phyloP scores from a whole-genome alignment of 2,329 filamentous ascomycete species.

The Aureobasidium sp. region DNA sequence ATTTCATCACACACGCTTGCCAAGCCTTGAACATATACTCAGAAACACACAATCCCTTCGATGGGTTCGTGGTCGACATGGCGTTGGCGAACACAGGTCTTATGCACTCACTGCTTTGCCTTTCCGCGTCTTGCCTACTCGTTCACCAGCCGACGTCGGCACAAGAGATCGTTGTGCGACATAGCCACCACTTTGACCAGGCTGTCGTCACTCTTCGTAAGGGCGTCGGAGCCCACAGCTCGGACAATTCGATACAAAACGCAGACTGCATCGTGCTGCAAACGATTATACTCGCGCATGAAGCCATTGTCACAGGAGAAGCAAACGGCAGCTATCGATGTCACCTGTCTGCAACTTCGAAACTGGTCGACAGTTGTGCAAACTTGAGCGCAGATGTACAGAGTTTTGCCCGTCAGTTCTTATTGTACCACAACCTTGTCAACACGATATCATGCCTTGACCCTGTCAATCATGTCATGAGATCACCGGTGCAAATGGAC shows the following conservation, averaged over 20 bases:
- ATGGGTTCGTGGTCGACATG: constrained; percentile 74
- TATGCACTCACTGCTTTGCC: constrained; percentile 83
- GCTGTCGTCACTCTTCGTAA: constrained; percentile 26
- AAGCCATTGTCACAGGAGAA: constrained; percentile 54
- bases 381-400: constrained; percentile 57
- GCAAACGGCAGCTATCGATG: constrained; percentile 65
- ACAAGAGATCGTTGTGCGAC: constrained; percentile 46
- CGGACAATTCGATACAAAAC: constrained; percentile 14
- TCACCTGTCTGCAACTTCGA: constrained; percentile 69
- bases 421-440: constrained; percentile 69
- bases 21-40: constrained; percentile 75
- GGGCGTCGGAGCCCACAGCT: constrained; percentile 18
- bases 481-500: neutral
- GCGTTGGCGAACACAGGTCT: constrained; percentile 71
- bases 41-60: constrained; percentile 76
- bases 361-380: constrained; percentile 55
- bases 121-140: constrained; percentile 70
- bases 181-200: constrained; percentile 46
- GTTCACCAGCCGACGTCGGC: constrained; percentile 39
- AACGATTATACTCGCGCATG: constrained; percentile 53
- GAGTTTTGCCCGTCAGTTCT: constrained; percentile 67
- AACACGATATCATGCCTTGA: constrained; percentile 51
- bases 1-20: constrained; percentile 75
- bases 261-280: constrained; percentile 52
- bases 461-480: constrained; percentile 21